A percentile compares a stretch with the other conserved stretches of the same genome.
Evolutionary conservation across 1,284 basidiomycete species (phyloP).

Genomic region (Xerocomus cyaneibrunnescens): DNA sequence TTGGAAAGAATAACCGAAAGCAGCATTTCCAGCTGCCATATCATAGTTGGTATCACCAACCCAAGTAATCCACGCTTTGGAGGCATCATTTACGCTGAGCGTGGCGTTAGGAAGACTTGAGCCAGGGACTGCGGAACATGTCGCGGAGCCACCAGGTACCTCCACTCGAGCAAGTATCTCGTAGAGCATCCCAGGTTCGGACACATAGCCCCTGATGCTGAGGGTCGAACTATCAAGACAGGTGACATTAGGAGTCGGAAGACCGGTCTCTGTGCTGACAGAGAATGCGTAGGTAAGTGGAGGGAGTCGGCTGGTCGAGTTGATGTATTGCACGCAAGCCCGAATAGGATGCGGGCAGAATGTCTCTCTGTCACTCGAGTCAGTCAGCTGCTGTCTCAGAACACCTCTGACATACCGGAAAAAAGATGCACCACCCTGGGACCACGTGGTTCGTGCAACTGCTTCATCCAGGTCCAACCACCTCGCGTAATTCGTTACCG

Average conservation of each 20-base stretch:
- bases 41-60: conserved; percentile 69
- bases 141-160: conserved; percentile 29
- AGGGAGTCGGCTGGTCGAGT: conserved; percentile 39
- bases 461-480: conserved; percentile 71
- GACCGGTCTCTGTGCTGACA: conserved; percentile 43
- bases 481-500: conserved; percentile 51
- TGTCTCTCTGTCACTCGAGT: conserved; percentile 46
- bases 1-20: conserved; percentile 58
- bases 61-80: conserved; percentile 64
- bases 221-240: conserved; percentile 60
- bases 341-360: conserved; percentile 67
- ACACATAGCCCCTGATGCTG: conserved; percentile 52
- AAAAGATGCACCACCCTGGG: conserved; percentile 45
- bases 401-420: conserved; percentile 42
- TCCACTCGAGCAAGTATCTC: conserved; percentile 58
- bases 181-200: conserved; percentile 62
- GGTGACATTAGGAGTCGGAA: conserved; percentile 58
- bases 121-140: conserved; percentile 37
- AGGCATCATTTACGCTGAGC: conserved; percentile 41
- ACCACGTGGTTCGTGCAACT: conserved; percentile 58
- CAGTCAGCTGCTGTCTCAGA: not conserved
- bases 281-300: conserved; percentile 54
- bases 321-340: conserved; percentile 58
- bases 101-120: conserved; percentile 51
- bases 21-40: conserved; percentile 56